phyloP scores from a whole-genome alignment of 371 early-diverging fungal genomes.

The Haplosporangium sp. region DNA sequence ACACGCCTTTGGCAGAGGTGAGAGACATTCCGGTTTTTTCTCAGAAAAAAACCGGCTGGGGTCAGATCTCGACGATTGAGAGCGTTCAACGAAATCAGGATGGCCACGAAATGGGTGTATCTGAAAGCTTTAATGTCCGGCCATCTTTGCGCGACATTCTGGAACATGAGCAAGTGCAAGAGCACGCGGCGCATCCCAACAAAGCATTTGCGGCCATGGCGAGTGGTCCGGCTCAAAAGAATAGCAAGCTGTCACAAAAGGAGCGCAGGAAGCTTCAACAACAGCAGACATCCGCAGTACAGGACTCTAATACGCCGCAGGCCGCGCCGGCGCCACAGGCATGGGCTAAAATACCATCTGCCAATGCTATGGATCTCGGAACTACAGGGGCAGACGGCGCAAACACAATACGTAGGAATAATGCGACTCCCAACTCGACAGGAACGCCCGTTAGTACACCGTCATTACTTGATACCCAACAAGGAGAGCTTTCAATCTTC shows the following conservation, averaged over 20 bases:
- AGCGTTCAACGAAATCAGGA: neutral
- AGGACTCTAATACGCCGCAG: neutral
- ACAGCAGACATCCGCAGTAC: conserved; percentile 21
- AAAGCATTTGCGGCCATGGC: neutral
- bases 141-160: conserved; percentile 58
- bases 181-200: neutral
- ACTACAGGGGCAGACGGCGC: neutral
- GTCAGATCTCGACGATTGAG: conserved; percentile 11
- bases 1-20: neutral
- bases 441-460: conserved; percentile 3
- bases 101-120: neutral
- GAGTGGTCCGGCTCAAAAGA: neutral
- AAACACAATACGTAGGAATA: neutral
- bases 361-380: conserved; percentile 1
- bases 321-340: conserved; percentile 5
- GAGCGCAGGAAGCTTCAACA: conserved; percentile 38
- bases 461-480: conserved; percentile 33
- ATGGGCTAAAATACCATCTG: conserved; percentile 28
- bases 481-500: conserved; percentile 36
- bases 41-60: conserved; percentile 30
- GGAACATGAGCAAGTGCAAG: conserved; percentile 37
- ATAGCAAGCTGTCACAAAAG: conserved; percentile 46
- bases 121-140: conserved; percentile 11
- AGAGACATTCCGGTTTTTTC: conserved; percentile 15
- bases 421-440: neutral